Conservation (phyloP, 495 filamentous ascomycete species). For the Margaritispora aquatica region DNA sequence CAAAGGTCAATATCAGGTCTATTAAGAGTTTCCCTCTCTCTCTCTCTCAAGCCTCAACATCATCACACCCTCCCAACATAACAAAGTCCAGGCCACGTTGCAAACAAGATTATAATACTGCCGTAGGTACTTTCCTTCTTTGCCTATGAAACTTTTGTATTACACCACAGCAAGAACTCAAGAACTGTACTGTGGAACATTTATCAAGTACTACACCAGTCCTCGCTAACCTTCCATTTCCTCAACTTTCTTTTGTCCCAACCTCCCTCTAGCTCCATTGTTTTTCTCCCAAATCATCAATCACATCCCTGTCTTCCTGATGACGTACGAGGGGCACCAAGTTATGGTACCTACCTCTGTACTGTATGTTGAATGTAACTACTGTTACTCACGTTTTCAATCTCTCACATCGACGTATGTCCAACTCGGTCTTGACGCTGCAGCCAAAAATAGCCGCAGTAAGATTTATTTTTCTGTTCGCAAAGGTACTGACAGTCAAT, state of each 20-base stretch:
- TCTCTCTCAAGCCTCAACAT: not conserved
- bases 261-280: not conserved
- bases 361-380: not conserved
- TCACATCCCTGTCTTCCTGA: not conserved
- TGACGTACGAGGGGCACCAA: not conserved
- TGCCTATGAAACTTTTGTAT: too few species aligned
- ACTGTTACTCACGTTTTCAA: not conserved
- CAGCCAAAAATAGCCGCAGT: too few species aligned
- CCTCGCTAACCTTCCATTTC: not conserved
- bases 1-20: not conserved
- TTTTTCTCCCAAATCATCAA: not conserved
- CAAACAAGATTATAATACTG: not conserved
- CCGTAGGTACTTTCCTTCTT: too few species aligned
- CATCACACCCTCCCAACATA: not conserved
- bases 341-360: too few species aligned
- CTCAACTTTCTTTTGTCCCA: not conserved
- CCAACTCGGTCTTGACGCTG: too few species aligned
- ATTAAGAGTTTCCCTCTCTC: not conserved
- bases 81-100: not conserved
- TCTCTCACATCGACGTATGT: not conserved
- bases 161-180: not conserved
- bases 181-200: not conserved
- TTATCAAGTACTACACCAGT: not conserved
- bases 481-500: too few species aligned
- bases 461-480: too few species aligned